Evolutionary conservation across 2,329 filamentous ascomycete genomes (phyloP).

Genomic region (Septoria linicola): DNA sequence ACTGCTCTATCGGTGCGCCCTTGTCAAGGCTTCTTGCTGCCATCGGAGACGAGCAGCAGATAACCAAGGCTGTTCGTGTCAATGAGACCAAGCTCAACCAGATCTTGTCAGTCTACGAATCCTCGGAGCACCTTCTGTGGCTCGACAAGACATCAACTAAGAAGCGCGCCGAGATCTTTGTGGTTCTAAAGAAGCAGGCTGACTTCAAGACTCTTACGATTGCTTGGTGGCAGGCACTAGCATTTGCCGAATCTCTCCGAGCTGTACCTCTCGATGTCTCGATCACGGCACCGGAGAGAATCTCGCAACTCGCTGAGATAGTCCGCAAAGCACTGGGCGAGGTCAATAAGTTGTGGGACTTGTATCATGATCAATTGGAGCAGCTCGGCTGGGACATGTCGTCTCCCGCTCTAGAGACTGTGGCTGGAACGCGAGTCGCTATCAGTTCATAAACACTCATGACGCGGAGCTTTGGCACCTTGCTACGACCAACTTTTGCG

Average conservation of each 20-base stretch:
- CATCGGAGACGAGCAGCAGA: constrained; percentile 29
- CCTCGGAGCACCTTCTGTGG: constrained; percentile 59
- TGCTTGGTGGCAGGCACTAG: constrained; percentile 62
- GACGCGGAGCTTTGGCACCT: too few species aligned
- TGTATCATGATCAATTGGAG: constrained; percentile 44
- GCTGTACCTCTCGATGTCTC: constrained; percentile 9
- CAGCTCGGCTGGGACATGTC: constrained; percentile 66
- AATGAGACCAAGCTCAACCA: constrained; percentile 36
- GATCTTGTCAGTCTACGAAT: constrained; percentile 52
- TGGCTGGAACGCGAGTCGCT: constrained; percentile 46
- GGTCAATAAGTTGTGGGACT: constrained; percentile 43
- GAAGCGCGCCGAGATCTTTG: constrained; percentile 40
- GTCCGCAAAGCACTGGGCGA: constrained; percentile 40
- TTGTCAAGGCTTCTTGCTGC: constrained; percentile 27
- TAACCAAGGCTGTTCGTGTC: constrained; percentile 30
- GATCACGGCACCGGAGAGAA: constrained; percentile 7
- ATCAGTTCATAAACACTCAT: too few species aligned
- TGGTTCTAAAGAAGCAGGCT: constrained; percentile 63
- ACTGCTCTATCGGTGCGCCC: constrained; percentile 53
- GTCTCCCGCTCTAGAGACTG: constrained; percentile 65
- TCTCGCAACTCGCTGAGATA: constrained; percentile 35
- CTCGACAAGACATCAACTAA: constrained; percentile 41
- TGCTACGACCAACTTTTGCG: too few species aligned
- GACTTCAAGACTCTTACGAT: constrained; percentile 54
- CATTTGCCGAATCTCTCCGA: constrained; percentile 38